Evolutionary conservation across 305 asterid species (phyloP).

Genomic region (Euphrasia arctica): DNA sequence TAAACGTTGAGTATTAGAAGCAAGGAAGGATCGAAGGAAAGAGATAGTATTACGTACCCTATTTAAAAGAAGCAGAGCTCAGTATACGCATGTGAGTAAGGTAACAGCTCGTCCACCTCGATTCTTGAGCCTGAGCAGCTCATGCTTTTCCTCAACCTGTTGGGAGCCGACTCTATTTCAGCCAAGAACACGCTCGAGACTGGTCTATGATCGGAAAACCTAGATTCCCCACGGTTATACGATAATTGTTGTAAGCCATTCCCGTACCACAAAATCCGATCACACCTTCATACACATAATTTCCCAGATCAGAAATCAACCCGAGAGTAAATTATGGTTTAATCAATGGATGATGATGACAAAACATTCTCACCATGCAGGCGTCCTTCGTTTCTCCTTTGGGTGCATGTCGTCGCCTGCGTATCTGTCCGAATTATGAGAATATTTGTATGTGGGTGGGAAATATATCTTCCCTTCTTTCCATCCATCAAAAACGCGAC

Average conservation of each 20-base stretch:
- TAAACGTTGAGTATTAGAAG: constrained; percentile 14
- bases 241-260: constrained; percentile 92
- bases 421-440: constrained; percentile 93
- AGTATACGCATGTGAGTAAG: constrained; percentile 90
- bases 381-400: constrained; percentile 93
- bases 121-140: constrained; percentile 88
- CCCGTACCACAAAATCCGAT: constrained; percentile 91
- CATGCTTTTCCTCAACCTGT: constrained; percentile 77
- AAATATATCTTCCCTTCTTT: constrained; percentile 97
- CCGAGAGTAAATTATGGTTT: background rate
- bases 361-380: constrained; percentile 73
- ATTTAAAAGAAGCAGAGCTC: constrained; percentile 80
- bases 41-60: background rate
- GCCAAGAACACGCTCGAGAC: constrained; percentile 96
- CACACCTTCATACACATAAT: constrained; percentile 70
- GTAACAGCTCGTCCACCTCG: constrained; percentile 89
- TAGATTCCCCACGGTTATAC: constrained; percentile 82
- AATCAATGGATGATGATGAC: no score
- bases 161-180: constrained; percentile 87
- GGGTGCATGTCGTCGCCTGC: constrained; percentile 98
- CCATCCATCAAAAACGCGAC: constrained; percentile 96
- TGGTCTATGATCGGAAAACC: constrained; percentile 95
- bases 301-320: constrained; percentile 30
- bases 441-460: constrained; percentile 97
- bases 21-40: constrained; percentile 6